Conservation (phyloP, 106 monocot genomes). For the Iris macrosiphon region DNA sequence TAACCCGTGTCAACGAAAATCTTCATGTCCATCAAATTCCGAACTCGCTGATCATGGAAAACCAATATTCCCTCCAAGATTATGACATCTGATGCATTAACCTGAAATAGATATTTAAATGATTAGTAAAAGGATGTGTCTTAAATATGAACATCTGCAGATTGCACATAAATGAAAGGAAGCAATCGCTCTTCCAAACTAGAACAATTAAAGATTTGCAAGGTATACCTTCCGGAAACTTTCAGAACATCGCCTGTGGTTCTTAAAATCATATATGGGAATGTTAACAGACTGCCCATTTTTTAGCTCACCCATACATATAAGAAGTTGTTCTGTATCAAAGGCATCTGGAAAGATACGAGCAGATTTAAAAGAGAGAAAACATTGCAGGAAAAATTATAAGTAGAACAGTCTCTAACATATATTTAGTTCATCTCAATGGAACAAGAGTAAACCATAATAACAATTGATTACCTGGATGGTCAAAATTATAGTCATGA, state of each 20-base stretch:
- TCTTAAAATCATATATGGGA: constrained; percentile 98
- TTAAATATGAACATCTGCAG: neutral
- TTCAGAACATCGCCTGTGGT: constrained; percentile 72
- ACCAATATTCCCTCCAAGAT: constrained; percentile 98
- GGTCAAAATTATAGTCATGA: constrained; percentile 31
- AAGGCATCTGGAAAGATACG: constrained; percentile 73
- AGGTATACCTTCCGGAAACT: constrained; percentile 74
- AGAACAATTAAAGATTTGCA: constrained; percentile 2
- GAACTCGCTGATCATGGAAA: constrained; percentile 87
- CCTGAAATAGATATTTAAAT: constrained; percentile 24
- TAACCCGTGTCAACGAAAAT: constrained; percentile 95
- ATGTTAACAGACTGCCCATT: constrained; percentile 74
- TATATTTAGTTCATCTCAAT: neutral
- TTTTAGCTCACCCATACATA: constrained; percentile 80
- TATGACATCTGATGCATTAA: constrained; percentile 97
- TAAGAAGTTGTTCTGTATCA: constrained; percentile 92
- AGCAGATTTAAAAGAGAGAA: neutral
- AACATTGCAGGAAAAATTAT: neutral
- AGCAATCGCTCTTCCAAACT: neutral
- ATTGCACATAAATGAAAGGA: neutral
- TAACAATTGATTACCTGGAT: constrained; percentile 18
- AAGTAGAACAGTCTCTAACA: neutral
- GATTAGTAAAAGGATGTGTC: neutral
- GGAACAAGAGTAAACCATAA: neutral
- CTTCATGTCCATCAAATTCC: constrained; percentile 96